These are phyloP conservation scores for Samsoniella hepiali DNA, from an alignment of 2,329 filamentous ascomycete species.

Conservation along the genomic window DNA sequence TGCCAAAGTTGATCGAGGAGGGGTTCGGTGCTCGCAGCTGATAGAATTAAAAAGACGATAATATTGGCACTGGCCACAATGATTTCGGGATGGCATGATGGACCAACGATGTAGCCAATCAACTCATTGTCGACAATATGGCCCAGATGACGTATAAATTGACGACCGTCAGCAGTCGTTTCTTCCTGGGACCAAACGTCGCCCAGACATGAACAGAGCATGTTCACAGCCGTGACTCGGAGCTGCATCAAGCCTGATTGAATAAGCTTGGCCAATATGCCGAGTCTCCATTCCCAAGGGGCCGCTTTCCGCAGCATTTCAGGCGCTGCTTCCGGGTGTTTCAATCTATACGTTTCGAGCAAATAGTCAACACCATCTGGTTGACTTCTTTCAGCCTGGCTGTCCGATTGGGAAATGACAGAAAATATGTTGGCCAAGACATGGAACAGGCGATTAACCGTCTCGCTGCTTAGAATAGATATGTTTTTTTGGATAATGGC, in stretches of 20 bases:
- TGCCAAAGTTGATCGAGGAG: slow-evolving; percentile 84
- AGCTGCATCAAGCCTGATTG: slow-evolving; percentile 87
- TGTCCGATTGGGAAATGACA: slow-evolving; percentile 30
- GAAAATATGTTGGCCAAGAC: slow-evolving; percentile 43
- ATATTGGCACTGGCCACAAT: slow-evolving; percentile 80
- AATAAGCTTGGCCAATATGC: slow-evolving; percentile 67
- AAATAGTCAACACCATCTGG: slow-evolving; percentile 10
- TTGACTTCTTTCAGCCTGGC: background rate
- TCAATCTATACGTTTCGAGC: slow-evolving; percentile 26
- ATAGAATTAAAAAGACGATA: slow-evolving; percentile 81
- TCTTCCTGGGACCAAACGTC: slow-evolving; percentile 58
- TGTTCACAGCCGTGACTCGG: slow-evolving; percentile 72
- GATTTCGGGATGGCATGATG: slow-evolving; percentile 88
- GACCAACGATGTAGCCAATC: slow-evolving; percentile 82
- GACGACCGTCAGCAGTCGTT: slow-evolving; percentile 41
- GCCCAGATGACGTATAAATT: slow-evolving; percentile 65
- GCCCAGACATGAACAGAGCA: slow-evolving; percentile 69
- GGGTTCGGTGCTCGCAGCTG: slow-evolving; percentile 63
- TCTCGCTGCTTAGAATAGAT: slow-evolving; percentile 48
- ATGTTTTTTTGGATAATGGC: slow-evolving; percentile 52
- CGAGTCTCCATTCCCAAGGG: slow-evolving; percentile 65
- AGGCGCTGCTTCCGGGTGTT: slow-evolving; percentile 36
- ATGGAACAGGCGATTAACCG: slow-evolving; percentile 37
- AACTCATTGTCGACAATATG: slow-evolving; percentile 61
- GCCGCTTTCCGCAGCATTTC: slow-evolving; percentile 45